Base-by-base conservation (phyloP, 345 rosid genomes). In the Populus tremula region DNA sequence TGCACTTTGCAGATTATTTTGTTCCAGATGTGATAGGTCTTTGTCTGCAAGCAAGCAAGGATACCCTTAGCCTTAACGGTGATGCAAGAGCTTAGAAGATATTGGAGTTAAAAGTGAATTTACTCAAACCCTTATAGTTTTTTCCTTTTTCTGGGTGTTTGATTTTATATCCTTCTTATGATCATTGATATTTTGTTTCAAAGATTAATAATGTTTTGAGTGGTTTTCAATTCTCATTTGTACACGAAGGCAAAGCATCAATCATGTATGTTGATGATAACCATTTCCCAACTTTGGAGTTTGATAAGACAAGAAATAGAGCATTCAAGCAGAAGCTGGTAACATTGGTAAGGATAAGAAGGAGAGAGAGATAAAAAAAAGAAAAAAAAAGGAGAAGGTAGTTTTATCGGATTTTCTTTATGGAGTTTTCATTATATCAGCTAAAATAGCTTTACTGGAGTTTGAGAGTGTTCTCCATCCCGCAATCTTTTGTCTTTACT, bases 401-500 rank as follows among this genome's bases (percentile, higher is more conserved):
- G 27, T 65, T 12, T 29, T 61, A 27, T 12, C 31, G 12, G 53
- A 35, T 79, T 62, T 69, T 76, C 25, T 49, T 54, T 50, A 41
- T 71, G 70, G 56, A 62, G 27, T 50, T 79, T 41, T 83, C 71
- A 69, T 82, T 77, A 82, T 74, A 74, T 62, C 73, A 71, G 49
- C 74, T 67, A 68, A 82, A 78, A 11, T 70, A 69, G 21, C 10
- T 61, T 36, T 6, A 20, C 70, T 64, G 59, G 41, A 67, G 71
- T 38, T 50, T 50, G 27, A 20, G 64, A 43, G 62, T 53, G 65
- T 65, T 78, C 56, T 78, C 13, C 31, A 41, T 68, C 43, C 61
- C 79, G 61, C 69, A 73, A 75, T 43, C 43, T 81, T 41, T 75
- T 84, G 82, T 82, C 85, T 79, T 73, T 64, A 74, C 72, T 77